Conservation (phyloP, 495 filamentous ascomycete genomes). For the Penicillium coprophilum region DNA sequence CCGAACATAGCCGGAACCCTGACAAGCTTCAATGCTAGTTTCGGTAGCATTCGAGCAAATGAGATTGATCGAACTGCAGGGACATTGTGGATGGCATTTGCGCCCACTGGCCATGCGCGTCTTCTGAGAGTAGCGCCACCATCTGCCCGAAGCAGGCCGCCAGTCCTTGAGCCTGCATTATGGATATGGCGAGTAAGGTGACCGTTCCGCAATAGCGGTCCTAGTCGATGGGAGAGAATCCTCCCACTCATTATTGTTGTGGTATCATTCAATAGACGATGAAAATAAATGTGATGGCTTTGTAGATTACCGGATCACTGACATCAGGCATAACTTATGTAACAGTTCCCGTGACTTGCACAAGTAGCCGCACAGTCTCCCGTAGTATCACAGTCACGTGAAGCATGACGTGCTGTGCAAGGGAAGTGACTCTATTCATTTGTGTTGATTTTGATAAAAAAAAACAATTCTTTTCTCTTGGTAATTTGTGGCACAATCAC, state of each 20-base stretch:
- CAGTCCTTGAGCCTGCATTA: conserved; percentile 58
- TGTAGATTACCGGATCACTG: conserved; percentile 23
- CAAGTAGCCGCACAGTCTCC: conserved; percentile 36
- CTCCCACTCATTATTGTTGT: conserved; percentile 71
- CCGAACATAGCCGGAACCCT: conserved; percentile 89
- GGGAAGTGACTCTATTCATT: conserved; percentile 23
- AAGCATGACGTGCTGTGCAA: conserved; percentile 39
- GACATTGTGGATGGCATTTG: conserved; percentile 73
- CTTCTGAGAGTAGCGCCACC: conserved; percentile 58
- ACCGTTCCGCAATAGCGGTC: conserved; percentile 62
- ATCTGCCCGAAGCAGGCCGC: conserved; percentile 69
- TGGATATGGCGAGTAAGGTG: conserved; percentile 65
- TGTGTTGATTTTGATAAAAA: conserved; percentile 13
- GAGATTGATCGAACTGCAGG: conserved; percentile 82
- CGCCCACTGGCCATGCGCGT: conserved; percentile 70
- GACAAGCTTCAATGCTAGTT: conserved; percentile 81
- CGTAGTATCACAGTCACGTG: conserved; percentile 42
- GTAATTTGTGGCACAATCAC: background rate
- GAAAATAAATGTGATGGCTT: conserved; percentile 22
- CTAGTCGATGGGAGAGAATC: conserved; percentile 71
- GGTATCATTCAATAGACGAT: conserved; percentile 40
- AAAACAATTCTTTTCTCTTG: conserved; percentile 1
- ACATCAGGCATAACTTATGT: conserved; percentile 25
- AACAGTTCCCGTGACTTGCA: conserved; percentile 38
- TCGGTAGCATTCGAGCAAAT: conserved; percentile 82